phyloP scores from a whole-genome alignment of 495 filamentous ascomycete genomes.

The Neurospora sp. region DNA sequence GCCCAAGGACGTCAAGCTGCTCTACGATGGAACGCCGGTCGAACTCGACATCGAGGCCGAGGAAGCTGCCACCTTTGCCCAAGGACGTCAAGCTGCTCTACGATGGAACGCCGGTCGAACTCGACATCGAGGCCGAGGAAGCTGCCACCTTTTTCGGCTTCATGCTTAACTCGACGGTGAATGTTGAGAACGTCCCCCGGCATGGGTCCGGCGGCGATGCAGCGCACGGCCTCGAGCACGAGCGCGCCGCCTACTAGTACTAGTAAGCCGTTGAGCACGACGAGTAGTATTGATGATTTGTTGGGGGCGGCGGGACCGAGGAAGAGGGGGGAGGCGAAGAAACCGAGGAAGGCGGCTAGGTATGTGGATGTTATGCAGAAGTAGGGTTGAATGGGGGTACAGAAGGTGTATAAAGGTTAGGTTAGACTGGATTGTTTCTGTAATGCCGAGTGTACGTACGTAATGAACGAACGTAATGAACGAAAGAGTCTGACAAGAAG shows the following conservation, averaged over 20 bases:
- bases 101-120: too few relatives aligned
- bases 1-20: too few relatives aligned
- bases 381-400: slow-evolving; percentile 8
- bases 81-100: too few relatives aligned
- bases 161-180: too few relatives aligned
- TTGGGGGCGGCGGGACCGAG: slow-evolving; percentile 58
- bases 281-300: slow-evolving; percentile 79
- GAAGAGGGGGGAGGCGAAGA: slow-evolving; percentile 53
- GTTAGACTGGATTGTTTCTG: not conserved
- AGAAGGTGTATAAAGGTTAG: not conserved
- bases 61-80: too few relatives aligned
- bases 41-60: too few relatives aligned
- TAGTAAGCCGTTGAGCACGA: slow-evolving; percentile 61
- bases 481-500: too few relatives aligned
- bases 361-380: slow-evolving; percentile 92
- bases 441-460: not conserved
- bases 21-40: too few relatives aligned
- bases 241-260: slow-evolving; percentile 43
- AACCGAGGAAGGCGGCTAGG: slow-evolving; percentile 66
- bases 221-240: slow-evolving; percentile 31
- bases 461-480: not conserved
- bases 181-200: too few relatives aligned
- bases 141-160: too few relatives aligned
- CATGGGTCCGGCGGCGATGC: slow-evolving; percentile 33
- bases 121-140: too few relatives aligned